Conservation (phyloP, 305 asterid genomes). For the Fraxinus xanthoxyloides region DNA sequence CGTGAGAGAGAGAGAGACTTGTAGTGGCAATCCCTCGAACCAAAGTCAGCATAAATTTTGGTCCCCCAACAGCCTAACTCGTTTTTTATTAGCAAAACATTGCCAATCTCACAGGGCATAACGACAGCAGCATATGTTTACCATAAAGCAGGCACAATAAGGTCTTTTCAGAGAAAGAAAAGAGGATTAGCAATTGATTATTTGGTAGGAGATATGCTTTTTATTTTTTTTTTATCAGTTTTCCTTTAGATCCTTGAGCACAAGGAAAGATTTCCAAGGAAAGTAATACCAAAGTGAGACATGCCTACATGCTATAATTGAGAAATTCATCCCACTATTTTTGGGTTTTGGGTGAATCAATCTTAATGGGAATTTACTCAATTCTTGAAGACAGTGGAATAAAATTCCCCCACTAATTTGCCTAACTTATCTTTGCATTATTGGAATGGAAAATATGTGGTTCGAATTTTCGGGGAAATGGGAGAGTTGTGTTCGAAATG, state of each 20-base stretch:
- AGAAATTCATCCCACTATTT: neutral
- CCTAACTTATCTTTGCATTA: neutral
- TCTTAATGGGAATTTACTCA: neutral
- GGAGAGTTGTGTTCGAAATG: neutral
- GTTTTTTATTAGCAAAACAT: slow-evolving; percentile 12
- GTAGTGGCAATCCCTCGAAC: slow-evolving; percentile 53
- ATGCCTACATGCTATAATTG: neutral
- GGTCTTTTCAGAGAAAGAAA: slow-evolving; percentile 8
- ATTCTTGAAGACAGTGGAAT: neutral
- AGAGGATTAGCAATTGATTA: neutral
- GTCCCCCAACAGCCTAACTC: slow-evolving; percentile 48
- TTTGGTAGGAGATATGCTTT: neutral
- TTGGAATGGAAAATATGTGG: neutral
- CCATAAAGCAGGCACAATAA: slow-evolving; percentile 41
- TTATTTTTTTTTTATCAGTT: neutral
- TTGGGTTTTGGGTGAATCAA: neutral
- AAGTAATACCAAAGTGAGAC: neutral
- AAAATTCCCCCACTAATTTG: neutral
- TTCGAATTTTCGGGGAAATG: neutral
- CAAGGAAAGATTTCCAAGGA: neutral
- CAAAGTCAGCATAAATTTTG: slow-evolving; percentile 33
- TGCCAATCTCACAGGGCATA: slow-evolving; percentile 23
- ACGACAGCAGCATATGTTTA: slow-evolving; percentile 32
- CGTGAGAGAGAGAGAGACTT: slow-evolving; percentile 13
- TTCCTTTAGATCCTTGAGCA: neutral